phyloP scores from a whole-genome alignment of 805 yeast genomes.

The Dipodascus albidus region DNA sequence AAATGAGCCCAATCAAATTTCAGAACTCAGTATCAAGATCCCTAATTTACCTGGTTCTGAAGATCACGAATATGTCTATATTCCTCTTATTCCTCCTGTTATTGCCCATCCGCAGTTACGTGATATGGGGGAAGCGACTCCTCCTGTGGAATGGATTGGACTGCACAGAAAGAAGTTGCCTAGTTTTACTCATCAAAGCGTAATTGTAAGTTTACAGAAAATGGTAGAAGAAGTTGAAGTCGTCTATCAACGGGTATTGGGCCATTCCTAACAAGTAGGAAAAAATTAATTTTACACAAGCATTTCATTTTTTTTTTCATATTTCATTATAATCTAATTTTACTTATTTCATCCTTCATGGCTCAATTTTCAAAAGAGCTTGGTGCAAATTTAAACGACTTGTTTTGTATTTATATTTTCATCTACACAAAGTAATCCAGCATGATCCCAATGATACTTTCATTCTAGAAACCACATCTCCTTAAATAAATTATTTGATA shows the following conservation, averaged over 20 bases:
- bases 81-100: constrained; percentile 60
- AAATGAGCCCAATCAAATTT: constrained; percentile 11
- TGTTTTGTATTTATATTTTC: too few relatives aligned
- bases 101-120: constrained; percentile 83
- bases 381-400: too few relatives aligned
- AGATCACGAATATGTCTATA: constrained; percentile 34
- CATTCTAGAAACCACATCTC: too few relatives aligned
- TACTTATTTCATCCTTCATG: too few relatives aligned
- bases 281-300: too few relatives aligned
- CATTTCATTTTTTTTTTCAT: too few relatives aligned
- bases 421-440: too few relatives aligned
- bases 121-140: constrained; percentile 94
- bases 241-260: neutral
- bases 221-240: constrained; percentile 54
- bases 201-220: constrained; percentile 62
- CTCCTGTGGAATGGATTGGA: constrained; percentile 98
- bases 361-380: neutral
- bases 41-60: constrained; percentile 29
- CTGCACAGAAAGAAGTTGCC: constrained; percentile 81
- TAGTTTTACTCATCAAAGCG: constrained; percentile 69
- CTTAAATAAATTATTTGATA: constrained; percentile 38
- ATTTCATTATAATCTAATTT: too few relatives aligned
- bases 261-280: neutral
- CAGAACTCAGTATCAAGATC: constrained; percentile 29
- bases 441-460: too few relatives aligned